phyloP scores from a whole-genome alignment of 2,329 filamentous ascomycete genomes.

The Ophiostoma piceae region DNA sequence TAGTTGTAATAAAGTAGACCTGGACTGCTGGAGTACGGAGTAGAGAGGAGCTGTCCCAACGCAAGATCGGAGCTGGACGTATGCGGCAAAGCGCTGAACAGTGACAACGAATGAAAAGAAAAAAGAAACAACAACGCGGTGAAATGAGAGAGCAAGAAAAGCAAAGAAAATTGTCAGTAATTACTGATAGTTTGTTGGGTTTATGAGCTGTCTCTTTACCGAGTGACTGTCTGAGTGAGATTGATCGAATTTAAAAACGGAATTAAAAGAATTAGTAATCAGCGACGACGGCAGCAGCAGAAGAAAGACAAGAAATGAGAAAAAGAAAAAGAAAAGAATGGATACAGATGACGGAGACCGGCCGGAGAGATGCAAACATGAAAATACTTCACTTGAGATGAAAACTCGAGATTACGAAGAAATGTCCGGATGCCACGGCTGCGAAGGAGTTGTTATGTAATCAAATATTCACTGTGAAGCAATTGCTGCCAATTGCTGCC shows the following conservation, averaged over 20 bases:
- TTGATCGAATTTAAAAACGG: neutral
- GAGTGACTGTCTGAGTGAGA: neutral
- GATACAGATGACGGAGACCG: neutral
- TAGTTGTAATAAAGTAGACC: neutral
- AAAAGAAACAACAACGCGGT: neutral
- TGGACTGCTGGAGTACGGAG: too few species aligned
- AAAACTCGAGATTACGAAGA: neutral
- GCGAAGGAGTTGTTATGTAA: neutral
- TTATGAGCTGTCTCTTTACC: too few species aligned
- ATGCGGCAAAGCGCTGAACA: neutral
- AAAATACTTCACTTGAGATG: neutral
- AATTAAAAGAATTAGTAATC: neutral
- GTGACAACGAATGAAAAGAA: neutral
- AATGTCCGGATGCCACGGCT: neutral
- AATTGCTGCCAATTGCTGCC: neutral
- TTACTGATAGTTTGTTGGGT: neutral
- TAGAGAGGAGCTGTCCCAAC: neutral
- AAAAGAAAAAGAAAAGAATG: neutral
- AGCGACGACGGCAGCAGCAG: neutral
- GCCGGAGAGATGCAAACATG: neutral
- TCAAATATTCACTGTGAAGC: neutral
- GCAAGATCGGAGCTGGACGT: neutral
- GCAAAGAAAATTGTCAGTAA: neutral
- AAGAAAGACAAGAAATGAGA: neutral
- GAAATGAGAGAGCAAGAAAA: neutral